Percentiles rank a stretch among this genome's conserved stretches.
Conservation (phyloP, 495 filamentous ascomycete species). For the Terfezia boudieri region DNA sequence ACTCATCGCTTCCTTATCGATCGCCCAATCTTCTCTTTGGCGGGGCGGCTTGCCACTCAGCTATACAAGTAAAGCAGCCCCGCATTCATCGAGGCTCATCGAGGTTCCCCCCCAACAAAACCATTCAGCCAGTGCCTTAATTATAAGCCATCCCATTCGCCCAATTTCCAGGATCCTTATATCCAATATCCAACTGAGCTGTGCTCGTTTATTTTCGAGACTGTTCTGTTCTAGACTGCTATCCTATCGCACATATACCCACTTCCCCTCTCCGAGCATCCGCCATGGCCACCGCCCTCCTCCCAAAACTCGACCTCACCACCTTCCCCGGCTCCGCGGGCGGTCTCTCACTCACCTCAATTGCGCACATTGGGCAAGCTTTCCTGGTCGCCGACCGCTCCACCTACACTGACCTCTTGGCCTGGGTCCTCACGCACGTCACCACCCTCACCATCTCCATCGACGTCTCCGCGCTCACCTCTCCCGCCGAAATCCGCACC, state of each 20-base stretch:
- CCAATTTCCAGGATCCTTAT: no score
- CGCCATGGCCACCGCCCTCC: conserved; percentile 2
- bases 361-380: conserved; percentile 56
- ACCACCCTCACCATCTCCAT: conserved; percentile 39
- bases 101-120: no score
- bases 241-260: background rate
- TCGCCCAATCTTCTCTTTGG: no score
- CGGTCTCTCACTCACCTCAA: conserved; percentile 29
- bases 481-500: conserved; percentile 46
- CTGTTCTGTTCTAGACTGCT: no score
- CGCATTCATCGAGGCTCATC: no score
- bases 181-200: no score
- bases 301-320: conserved; percentile 34
- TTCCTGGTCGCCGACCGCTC: conserved; percentile 41
- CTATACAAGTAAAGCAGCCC: no score
- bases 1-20: no score
- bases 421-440: conserved; percentile 30
- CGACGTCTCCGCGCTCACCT: conserved; percentile 48
- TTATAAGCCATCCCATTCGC: no score
- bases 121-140: no score
- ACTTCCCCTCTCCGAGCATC: background rate
- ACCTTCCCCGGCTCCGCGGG: conserved; percentile 15
- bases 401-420: conserved; percentile 34
- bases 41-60: no score
- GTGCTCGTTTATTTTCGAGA: no score